A percentile compares a stretch with the other conserved stretches of the same genome.
phyloP scores from a whole-genome alignment of 2,329 filamentous ascomycete species.

The Colletotrichum plurivorum region DNA sequence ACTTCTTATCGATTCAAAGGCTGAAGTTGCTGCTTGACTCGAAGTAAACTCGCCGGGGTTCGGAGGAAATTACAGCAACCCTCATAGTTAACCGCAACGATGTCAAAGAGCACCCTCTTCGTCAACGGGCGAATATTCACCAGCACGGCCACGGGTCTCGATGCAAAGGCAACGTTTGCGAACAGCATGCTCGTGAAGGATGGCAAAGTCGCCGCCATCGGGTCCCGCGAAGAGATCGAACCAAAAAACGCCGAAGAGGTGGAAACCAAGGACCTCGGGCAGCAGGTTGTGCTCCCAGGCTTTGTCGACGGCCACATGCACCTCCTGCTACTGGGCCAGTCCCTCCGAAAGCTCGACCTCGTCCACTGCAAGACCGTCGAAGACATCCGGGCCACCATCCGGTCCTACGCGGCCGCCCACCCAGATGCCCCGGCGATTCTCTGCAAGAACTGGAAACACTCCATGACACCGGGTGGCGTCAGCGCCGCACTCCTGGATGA shows the following conservation, averaged over 20 bases:
- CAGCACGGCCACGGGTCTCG: constrained; percentile 44
- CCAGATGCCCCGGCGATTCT: constrained; percentile 54
- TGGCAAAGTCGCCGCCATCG: constrained; percentile 18
- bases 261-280: constrained; percentile 14
- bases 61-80: too few relatives aligned
- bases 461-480: constrained; percentile 57
- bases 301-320: constrained; percentile 63
- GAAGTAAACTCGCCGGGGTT: too few relatives aligned
- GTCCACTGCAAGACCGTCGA: constrained; percentile 51
- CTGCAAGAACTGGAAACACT: constrained; percentile 60
- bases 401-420: constrained; percentile 49
- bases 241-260: neutral
- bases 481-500: constrained; percentile 59
- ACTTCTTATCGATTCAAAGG: too few relatives aligned
- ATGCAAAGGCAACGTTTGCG: constrained; percentile 34
- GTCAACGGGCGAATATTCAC: constrained; percentile 49
- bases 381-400: constrained; percentile 55
- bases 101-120: constrained; percentile 40
- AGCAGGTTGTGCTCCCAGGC: constrained; percentile 49
- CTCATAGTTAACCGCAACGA: neutral
- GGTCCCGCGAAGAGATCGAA: neutral
- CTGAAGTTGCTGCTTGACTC: neutral
- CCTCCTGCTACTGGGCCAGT: constrained; percentile 57
- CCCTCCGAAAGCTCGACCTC: constrained; percentile 54
- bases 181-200: constrained; percentile 25